These are phyloP conservation scores for Castanospermum australe DNA, from an alignment of 306 rosid species.

Conservation along the genomic window DNA sequence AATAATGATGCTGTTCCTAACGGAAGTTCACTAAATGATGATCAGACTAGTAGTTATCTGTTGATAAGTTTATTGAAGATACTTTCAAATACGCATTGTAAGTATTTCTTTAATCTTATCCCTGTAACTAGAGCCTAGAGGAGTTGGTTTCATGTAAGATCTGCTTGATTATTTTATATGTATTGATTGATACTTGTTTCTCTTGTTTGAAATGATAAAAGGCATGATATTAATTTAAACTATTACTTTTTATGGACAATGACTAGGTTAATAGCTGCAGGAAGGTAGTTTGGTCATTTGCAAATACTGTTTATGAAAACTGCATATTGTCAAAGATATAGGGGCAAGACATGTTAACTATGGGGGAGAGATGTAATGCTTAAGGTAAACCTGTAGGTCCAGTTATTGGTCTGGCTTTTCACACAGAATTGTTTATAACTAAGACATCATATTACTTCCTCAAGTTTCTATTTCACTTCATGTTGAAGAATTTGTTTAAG, in stretches of 20 bases:
- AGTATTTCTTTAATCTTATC: slow-evolving; percentile 21
- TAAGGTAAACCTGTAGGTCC: not conserved
- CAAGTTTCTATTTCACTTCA: not conserved
- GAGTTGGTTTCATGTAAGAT: slow-evolving; percentile 10
- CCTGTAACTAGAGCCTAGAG: not conserved
- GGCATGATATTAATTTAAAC: not conserved
- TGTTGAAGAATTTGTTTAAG: not conserved
- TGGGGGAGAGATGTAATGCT: not conserved
- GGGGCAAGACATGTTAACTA: not conserved
- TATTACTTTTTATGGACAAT: not conserved
- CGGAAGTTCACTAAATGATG: slow-evolving; percentile 47
- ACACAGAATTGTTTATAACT: not conserved
- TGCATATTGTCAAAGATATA: slow-evolving; percentile 12
- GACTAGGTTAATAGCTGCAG: slow-evolving; percentile 8
- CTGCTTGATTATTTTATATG: not conserved
- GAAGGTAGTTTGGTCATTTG: not conserved
- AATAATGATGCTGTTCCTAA: slow-evolving; percentile 47
- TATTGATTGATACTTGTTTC: slow-evolving; percentile 4
- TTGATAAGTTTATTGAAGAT: slow-evolving; percentile 56
- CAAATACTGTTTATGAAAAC: slow-evolving; percentile 6
- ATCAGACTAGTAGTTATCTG: slow-evolving; percentile 54
- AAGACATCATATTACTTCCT: not conserved
- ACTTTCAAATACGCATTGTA: slow-evolving; percentile 55
- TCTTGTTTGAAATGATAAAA: slow-evolving; percentile 20
- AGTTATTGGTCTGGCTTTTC: not conserved